phyloP scores from a whole-genome alignment of 345 rosid genomes.

The Camelina laxa region DNA sequence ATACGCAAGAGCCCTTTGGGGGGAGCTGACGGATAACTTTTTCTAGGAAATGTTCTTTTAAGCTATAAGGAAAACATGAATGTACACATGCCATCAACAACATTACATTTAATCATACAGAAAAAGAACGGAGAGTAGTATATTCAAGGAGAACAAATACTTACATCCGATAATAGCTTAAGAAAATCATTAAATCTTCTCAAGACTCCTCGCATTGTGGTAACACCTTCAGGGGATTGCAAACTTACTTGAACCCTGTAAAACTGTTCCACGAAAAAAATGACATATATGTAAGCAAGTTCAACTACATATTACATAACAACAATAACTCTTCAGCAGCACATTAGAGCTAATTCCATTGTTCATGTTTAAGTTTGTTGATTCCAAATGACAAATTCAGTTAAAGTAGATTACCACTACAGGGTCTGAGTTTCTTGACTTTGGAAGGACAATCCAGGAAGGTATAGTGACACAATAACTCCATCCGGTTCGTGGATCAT shows the following conservation, averaged over 20 bases:
- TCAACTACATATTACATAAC: not conserved
- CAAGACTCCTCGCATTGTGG: slow-evolving; percentile 66
- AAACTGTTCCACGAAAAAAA: slow-evolving; percentile 65
- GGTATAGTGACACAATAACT: slow-evolving; percentile 93
- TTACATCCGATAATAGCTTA: slow-evolving; percentile 84
- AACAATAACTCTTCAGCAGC: slow-evolving; percentile 23
- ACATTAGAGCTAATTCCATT: not conserved
- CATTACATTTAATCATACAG: not conserved
- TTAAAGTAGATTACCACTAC: slow-evolving; percentile 77
- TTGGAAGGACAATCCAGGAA: slow-evolving; percentile 86
- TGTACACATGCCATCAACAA: slow-evolving; percentile 19
- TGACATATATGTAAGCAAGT: slow-evolving; percentile 26
- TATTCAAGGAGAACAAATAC: slow-evolving; percentile 34
- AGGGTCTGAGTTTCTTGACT: slow-evolving; percentile 94
- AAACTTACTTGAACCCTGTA: slow-evolving; percentile 97
- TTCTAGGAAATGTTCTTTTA: slow-evolving; percentile 76
- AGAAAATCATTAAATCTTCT: slow-evolving; percentile 96
- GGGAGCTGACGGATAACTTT: slow-evolving; percentile 83
- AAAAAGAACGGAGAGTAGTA: slow-evolving; percentile 14
- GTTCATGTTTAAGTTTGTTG: slow-evolving; percentile 14
- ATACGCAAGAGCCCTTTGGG: slow-evolving; percentile 92
- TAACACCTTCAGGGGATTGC: slow-evolving; percentile 90
- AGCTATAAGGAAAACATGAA: slow-evolving; percentile 60
- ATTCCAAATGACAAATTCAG: slow-evolving; percentile 33
- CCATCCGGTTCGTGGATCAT: slow-evolving; percentile 91